These are phyloP conservation scores for Xylariaceae sp. DNA, from an alignment of 2,329 filamentous ascomycete genomes.

Conservation along the genomic window DNA sequence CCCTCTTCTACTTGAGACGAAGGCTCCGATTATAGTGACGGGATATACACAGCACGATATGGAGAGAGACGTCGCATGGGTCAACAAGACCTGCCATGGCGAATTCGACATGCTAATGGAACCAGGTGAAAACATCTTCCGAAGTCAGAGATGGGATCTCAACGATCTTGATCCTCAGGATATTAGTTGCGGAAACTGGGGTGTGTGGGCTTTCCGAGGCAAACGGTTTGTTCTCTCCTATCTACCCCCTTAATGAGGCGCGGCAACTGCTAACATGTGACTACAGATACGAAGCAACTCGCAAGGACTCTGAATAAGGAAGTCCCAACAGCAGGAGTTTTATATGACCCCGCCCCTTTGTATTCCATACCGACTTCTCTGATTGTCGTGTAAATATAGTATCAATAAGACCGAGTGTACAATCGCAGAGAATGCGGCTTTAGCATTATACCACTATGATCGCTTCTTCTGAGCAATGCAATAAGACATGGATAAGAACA, in stretches of 20 bases:
- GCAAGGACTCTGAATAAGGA: constrained; percentile 38
- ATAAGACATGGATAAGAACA: no score
- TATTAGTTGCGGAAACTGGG: constrained; percentile 94
- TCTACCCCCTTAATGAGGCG: constrained; percentile 2
- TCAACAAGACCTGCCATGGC: constrained; percentile 75
- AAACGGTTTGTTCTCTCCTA: constrained; percentile 64
- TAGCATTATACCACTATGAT: background rate
- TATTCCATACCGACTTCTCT: no score
- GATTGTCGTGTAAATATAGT: background rate
- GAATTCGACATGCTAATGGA: constrained; percentile 90
- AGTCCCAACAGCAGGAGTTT: background rate
- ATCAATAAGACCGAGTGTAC: background rate
- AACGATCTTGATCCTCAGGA: constrained; percentile 95
- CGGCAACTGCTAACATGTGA: constrained; percentile 31
- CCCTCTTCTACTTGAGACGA: constrained; percentile 86
- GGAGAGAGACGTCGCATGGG: constrained; percentile 86
- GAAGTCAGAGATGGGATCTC: constrained; percentile 92
- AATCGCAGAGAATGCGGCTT: background rate
- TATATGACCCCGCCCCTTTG: background rate
- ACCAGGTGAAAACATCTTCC: constrained; percentile 89
- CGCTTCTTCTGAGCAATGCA: no score
- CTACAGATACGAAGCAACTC: constrained; percentile 58
- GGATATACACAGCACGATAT: constrained; percentile 96
- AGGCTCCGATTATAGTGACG: constrained; percentile 88
- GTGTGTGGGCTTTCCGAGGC: constrained; percentile 92